Conservation (phyloP, 2,329 filamentous ascomycete genomes). For the Arachnopeziza araneosa region DNA sequence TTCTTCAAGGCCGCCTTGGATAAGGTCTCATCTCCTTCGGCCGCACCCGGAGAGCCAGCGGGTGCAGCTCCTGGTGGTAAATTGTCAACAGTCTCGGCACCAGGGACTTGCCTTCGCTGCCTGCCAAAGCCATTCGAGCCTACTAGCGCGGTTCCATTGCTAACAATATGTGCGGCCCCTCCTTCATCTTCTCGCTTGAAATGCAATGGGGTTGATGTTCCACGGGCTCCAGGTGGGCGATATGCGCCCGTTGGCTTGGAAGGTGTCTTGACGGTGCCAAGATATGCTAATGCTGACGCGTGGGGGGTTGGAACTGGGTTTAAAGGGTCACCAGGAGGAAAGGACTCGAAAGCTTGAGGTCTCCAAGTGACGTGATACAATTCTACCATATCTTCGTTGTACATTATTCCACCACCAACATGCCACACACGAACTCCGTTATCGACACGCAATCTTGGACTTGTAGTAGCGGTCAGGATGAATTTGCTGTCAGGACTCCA, state of each 20-base stretch:
- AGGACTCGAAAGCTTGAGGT: slow-evolving; percentile 59
- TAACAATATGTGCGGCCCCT: slow-evolving; percentile 75
- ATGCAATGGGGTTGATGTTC: slow-evolving; percentile 79
- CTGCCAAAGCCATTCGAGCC: slow-evolving; percentile 72
- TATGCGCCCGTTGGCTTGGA: slow-evolving; percentile 98
- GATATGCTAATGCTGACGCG: slow-evolving; percentile 72
- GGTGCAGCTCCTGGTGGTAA: slow-evolving; percentile 64
- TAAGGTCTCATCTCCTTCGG: slow-evolving; percentile 59
- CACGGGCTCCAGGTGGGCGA: slow-evolving; percentile 87
- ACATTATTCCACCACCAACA: slow-evolving; percentile 81
- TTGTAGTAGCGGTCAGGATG: slow-evolving; percentile 96
- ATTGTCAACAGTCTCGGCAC: slow-evolving; percentile 67
- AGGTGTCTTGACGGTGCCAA: slow-evolving; percentile 85
- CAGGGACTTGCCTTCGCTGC: slow-evolving; percentile 73
- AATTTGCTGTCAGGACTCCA: slow-evolving; percentile 96
- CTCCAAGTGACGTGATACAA: slow-evolving; percentile 89
- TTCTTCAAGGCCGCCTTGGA: slow-evolving; percentile 89
- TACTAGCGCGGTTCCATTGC: slow-evolving; percentile 66
- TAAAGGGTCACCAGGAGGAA: slow-evolving; percentile 65
- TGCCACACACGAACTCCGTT: slow-evolving; percentile 97
- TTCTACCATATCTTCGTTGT: slow-evolving; percentile 91
- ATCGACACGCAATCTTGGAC: slow-evolving; percentile 89
- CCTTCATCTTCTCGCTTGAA: slow-evolving; percentile 98
- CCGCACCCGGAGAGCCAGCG: slow-evolving; percentile 53
- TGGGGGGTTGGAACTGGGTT: slow-evolving; percentile 72